Evolutionary conservation across 495 filamentous ascomycete genomes (phyloP).

Genomic region (Cercophora newfieldiana): DNA sequence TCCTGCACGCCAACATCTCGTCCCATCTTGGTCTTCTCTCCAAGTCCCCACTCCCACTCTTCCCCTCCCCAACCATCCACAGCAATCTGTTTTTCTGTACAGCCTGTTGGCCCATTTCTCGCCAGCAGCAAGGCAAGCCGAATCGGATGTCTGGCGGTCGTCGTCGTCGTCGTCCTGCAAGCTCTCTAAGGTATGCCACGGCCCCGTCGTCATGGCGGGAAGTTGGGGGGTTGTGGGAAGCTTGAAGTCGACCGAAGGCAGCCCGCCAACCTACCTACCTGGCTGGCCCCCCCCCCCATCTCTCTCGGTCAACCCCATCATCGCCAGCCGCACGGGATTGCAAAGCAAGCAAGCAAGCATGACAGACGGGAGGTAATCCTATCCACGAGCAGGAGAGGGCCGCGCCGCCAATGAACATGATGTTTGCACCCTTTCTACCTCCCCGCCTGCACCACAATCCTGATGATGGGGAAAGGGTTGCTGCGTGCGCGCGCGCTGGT

Average conservation of each 20-base stretch:
- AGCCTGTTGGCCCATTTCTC: constrained; percentile 15
- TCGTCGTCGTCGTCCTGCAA: background rate
- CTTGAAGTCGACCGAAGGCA: too few species aligned
- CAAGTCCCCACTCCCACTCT: background rate
- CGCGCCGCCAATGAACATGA: constrained; percentile 8
- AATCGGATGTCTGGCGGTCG: constrained; percentile 1
- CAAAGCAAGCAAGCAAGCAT: background rate
- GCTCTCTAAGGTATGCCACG: background rate
- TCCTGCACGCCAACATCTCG: constrained; percentile 2
- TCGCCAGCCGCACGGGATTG: constrained; percentile 5
- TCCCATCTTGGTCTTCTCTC: background rate
- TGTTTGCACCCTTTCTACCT: background rate
- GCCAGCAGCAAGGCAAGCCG: constrained; percentile 6
- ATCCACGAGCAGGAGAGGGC: background rate
- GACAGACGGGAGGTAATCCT: background rate
- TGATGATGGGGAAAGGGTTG: background rate
- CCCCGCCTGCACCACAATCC: constrained; percentile 4
- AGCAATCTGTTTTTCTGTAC: background rate
- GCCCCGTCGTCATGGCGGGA: constrained; percentile 8
- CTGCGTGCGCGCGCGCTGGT: background rate
- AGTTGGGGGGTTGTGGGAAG: background rate
- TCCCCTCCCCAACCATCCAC: background rate
- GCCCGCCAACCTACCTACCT: too few species aligned
- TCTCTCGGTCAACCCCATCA: background rate
- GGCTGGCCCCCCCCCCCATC: background rate